A percentile compares a stretch with the other conserved stretches of the same genome.
Evolutionary conservation across 116 monocot genomes (phyloP).

Genomic region (Cymodocea nodosa): DNA sequence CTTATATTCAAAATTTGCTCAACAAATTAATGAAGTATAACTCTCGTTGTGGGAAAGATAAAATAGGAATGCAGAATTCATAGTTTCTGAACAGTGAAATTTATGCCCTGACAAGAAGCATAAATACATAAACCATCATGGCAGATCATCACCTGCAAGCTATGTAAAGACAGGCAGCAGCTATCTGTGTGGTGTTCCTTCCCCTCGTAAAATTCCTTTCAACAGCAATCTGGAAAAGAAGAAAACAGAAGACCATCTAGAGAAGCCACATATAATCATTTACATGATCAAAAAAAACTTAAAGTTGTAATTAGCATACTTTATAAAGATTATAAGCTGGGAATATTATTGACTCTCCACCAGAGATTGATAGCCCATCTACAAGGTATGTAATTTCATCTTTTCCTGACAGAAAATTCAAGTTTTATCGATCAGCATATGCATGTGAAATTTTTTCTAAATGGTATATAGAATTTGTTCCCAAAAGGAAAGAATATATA

Average conservation of each 20-base stretch:
- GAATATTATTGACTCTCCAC: constrained; percentile 53
- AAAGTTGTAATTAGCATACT: constrained; percentile 13
- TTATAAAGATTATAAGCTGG: constrained; percentile 48
- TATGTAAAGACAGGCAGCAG: constrained; percentile 83
- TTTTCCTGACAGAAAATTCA: constrained; percentile 25
- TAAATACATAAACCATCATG: no score
- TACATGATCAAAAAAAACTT: neutral
- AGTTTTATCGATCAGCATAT: no score
- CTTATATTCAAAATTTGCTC: no score
- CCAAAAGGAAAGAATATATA: no score
- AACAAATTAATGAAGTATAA: no score
- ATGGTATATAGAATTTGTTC: no score
- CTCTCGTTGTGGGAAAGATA: no score
- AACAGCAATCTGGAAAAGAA: constrained; percentile 60
- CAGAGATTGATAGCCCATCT: constrained; percentile 26
- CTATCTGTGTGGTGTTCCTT: constrained; percentile 63
- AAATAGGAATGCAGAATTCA: no score
- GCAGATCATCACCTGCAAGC: constrained; percentile 49
- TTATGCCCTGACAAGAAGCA: no score
- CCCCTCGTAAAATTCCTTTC: constrained; percentile 77
- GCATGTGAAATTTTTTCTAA: no score
- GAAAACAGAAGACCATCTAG: neutral
- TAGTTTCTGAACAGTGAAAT: no score
- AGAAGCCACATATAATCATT: neutral
- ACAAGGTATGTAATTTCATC: constrained; percentile 50